phyloP scores from a whole-genome alignment of 257 asterid genomes.

The Nyctanthes arbortristis region DNA sequence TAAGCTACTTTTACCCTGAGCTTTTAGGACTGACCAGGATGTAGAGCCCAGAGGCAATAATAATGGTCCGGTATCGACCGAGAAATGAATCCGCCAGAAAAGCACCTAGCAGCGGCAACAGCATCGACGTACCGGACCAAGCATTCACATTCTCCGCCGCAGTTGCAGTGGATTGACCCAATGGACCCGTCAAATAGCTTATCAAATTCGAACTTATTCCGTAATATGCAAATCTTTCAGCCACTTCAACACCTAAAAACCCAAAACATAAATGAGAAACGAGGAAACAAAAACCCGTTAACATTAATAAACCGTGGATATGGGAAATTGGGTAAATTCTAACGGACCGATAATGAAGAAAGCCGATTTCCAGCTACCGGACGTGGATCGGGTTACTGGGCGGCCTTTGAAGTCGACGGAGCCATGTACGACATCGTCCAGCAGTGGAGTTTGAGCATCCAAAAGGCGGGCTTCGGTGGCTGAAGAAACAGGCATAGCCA shows the following conservation, averaged over 20 bases:
- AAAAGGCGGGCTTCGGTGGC: not conserved
- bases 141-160: conserved; percentile 34
- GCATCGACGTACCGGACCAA: conserved; percentile 29
- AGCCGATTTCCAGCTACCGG: conserved; percentile 39
- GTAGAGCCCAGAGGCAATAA: conserved; percentile 25
- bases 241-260: conserved; percentile 26
- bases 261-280: not conserved
- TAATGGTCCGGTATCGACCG: conserved; percentile 31
- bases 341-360: conserved; percentile 24
- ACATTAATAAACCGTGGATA: not conserved
- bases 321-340: not conserved
- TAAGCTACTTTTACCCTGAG: not conserved
- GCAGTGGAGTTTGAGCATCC: conserved; percentile 12
- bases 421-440: conserved; percentile 45
- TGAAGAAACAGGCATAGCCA: not conserved
- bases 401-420: conserved; percentile 44
- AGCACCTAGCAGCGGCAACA: conserved; percentile 35
- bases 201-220: conserved; percentile 36
- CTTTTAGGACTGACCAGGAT: conserved; percentile 19
- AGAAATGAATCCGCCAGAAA: conserved; percentile 30
- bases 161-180: conserved; percentile 31
- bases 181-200: conserved; percentile 30
- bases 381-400: conserved; percentile 23
- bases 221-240: conserved; percentile 34
- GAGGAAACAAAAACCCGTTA: too few relatives aligned